Percentiles rank a stretch among this genome's conserved stretches.
Conservation (phyloP, 306 rosid genomes). For the Rosa multiflora region DNA sequence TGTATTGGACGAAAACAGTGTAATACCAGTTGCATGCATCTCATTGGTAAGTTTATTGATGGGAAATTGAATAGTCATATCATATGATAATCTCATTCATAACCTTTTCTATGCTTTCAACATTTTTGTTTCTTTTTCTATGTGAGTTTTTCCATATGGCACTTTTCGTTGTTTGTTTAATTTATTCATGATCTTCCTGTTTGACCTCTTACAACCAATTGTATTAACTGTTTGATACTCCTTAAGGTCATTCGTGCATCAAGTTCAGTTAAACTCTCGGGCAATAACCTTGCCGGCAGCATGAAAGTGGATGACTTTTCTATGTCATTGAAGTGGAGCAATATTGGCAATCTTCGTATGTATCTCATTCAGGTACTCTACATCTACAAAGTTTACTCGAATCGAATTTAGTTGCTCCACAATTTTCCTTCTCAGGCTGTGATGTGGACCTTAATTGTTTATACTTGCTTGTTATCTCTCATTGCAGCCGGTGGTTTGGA, state of each 20-base stretch:
- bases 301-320: slow-evolving; percentile 54
- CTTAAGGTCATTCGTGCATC: slow-evolving; percentile 62
- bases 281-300: slow-evolving; percentile 72
- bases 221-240: slow-evolving; percentile 1
- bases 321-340: slow-evolving; percentile 89
- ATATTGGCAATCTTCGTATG: slow-evolving; percentile 70
- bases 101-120: neutral
- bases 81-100: neutral
- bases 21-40: slow-evolving; percentile 84
- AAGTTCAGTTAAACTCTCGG: slow-evolving; percentile 53
- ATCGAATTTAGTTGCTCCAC: neutral
- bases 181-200: neutral
- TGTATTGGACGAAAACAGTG: slow-evolving; percentile 53
- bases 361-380: slow-evolving; percentile 71
- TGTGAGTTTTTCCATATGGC: neutral
- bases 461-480: slow-evolving; percentile 18
- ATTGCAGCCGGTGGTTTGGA: slow-evolving; percentile 76
- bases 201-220: neutral
- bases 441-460: neutral
- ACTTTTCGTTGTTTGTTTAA: neutral
- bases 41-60: slow-evolving; percentile 58
- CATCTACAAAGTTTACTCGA: neutral
- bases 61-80: neutral
- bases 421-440: neutral
- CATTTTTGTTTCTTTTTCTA: neutral